A percentile compares a stretch with the other conserved stretches of the same genome.
Evolutionary conservation across 257 asterid species (phyloP).

Genomic region (Ophiorrhiza pumila): DNA sequence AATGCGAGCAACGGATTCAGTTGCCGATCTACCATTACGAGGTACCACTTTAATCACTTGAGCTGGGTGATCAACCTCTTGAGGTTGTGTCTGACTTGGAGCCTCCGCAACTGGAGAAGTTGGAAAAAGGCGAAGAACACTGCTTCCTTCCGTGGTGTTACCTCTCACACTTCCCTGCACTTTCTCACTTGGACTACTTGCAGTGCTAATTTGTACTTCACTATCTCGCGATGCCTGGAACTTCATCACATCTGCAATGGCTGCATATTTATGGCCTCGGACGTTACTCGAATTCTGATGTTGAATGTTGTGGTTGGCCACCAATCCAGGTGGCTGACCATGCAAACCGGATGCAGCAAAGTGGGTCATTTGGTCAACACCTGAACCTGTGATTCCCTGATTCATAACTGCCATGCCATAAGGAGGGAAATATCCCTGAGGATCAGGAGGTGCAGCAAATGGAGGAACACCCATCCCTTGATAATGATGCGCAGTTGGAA

Average conservation of each 20-base stretch:
- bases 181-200: constrained; percentile 51
- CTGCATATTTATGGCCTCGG: constrained; percentile 28
- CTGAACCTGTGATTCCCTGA: constrained; percentile 34
- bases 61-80: constrained; percentile 24
- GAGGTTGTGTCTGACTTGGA: constrained; percentile 14
- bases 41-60: constrained; percentile 78
- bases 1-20: constrained; percentile 81
- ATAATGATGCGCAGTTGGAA: constrained; percentile 36
- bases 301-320: constrained; percentile 23
- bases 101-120: constrained; percentile 27
- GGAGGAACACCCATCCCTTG: constrained; percentile 37
- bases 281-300: constrained; percentile 18
- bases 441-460: constrained; percentile 32
- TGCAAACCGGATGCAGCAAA: constrained; percentile 20
- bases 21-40: constrained; percentile 60
- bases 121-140: constrained; percentile 54
- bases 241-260: constrained; percentile 14
- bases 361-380: constrained; percentile 34
- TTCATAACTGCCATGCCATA: constrained; percentile 49
- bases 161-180: constrained; percentile 14
- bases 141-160: constrained; percentile 28
- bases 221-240: constrained; percentile 28
- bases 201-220: constrained; percentile 61
- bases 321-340: constrained; percentile 25
- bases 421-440: constrained; percentile 51